Conservation (phyloP, 495 filamentous ascomycete genomes). For the Penicillium herquei region DNA sequence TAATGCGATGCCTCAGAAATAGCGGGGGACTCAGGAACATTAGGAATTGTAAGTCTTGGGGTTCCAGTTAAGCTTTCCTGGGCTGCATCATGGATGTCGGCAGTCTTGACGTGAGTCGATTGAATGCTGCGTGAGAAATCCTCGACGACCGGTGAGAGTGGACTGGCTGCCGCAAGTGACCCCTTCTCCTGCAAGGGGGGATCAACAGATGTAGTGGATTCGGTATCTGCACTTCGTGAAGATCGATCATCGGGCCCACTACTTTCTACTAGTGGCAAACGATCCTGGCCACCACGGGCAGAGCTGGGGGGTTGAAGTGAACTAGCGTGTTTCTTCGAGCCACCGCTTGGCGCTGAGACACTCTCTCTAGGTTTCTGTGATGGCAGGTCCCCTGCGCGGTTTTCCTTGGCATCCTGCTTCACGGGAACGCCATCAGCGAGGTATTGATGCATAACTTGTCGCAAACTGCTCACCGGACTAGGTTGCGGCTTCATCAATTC, state of each 20-base stretch:
- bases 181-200: slow-evolving; percentile 23
- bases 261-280: slow-evolving; percentile 51
- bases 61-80: slow-evolving; percentile 23
- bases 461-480: slow-evolving; percentile 86
- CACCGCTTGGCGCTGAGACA: slow-evolving; percentile 19
- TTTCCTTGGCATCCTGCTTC: slow-evolving; percentile 22
- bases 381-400: slow-evolving; percentile 18
- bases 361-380: slow-evolving; percentile 29
- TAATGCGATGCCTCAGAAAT: slow-evolving; percentile 44
- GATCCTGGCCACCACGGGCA: slow-evolving; percentile 30
- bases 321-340: slow-evolving; percentile 20
- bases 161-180: slow-evolving; percentile 16
- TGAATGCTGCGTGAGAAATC: slow-evolving; percentile 28
- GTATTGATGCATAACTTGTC: slow-evolving; percentile 88
- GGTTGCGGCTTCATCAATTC: slow-evolving; percentile 42
- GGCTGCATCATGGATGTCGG: slow-evolving; percentile 11
- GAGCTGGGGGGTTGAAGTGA: slow-evolving; percentile 29
- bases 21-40: slow-evolving; percentile 31
- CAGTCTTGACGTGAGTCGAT: slow-evolving; percentile 14
- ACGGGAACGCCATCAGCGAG: slow-evolving; percentile 39
- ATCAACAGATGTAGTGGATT: slow-evolving; percentile 19
- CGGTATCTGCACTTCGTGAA: slow-evolving; percentile 16
- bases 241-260: slow-evolving; percentile 47
- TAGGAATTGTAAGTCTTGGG: slow-evolving; percentile 19
- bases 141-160: slow-evolving; percentile 33